phyloP scores from a whole-genome alignment of 2,329 filamentous ascomycete genomes.

The Triangularia verruculosa region DNA sequence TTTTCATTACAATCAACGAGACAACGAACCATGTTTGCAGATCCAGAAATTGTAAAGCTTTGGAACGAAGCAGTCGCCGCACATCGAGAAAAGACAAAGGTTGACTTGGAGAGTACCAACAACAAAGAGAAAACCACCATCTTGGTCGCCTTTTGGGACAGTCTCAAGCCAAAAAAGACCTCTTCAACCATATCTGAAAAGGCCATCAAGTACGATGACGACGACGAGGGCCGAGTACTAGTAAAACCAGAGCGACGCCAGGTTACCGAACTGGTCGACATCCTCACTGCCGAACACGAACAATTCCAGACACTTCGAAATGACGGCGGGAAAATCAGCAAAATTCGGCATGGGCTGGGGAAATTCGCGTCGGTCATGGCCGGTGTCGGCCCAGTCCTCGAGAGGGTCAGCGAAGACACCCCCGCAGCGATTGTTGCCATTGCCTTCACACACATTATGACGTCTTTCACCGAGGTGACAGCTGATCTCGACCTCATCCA shows the following conservation, averaged over 20 bases:
- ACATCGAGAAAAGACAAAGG: conserved; percentile 2
- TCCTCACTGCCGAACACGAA: background rate
- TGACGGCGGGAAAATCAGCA: background rate
- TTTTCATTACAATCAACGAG: background rate
- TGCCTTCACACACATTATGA: conserved; percentile 7
- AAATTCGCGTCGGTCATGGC: conserved; percentile 1
- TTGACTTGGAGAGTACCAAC: background rate
- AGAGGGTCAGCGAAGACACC: background rate
- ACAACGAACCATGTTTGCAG: background rate
- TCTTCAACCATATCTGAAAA: background rate
- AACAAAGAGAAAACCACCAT: background rate
- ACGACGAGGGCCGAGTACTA: background rate
- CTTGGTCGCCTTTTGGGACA: conserved; percentile 1
- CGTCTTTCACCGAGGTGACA: background rate
- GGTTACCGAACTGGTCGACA: background rate
- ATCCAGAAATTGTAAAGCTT: conserved; percentile 4
- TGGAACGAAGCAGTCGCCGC: conserved; percentile 8
- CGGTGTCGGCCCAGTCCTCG: background rate
- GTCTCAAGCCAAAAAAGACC: background rate
- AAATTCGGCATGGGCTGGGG: background rate
- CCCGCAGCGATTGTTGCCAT: conserved; percentile 1
- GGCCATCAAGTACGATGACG: background rate
- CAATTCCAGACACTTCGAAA: conserved; percentile 1
- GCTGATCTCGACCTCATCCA: conserved; percentile 3
- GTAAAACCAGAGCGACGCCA: background rate